phyloP scores from a whole-genome alignment of 1,139 yeast genomes.

The Kodamaea sp. region DNA sequence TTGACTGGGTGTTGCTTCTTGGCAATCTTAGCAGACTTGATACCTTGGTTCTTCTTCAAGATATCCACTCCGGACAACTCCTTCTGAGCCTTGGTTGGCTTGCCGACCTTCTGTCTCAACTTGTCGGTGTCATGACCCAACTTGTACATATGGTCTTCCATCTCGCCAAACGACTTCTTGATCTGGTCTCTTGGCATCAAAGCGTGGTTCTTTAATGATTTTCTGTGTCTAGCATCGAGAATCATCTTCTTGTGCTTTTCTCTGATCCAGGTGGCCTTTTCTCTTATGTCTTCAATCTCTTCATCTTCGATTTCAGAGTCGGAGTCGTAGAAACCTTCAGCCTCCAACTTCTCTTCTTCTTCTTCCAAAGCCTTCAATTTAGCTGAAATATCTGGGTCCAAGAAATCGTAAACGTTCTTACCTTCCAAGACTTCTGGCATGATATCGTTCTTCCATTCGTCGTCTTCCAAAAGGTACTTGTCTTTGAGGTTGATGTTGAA shows the following conservation, averaged over 20 bases:
- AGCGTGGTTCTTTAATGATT: constrained; percentile 84
- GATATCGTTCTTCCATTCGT: constrained; percentile 94
- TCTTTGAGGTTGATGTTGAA: constrained; percentile 91
- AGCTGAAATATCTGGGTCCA: constrained; percentile 93
- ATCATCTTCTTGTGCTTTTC: constrained; percentile 93
- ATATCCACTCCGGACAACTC: constrained; percentile 74
- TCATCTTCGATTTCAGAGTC: constrained; percentile 73
- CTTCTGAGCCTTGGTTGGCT: constrained; percentile 38
- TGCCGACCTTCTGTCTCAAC: constrained; percentile 51
- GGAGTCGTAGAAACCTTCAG: constrained; percentile 93
- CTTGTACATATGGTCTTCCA: constrained; percentile 87
- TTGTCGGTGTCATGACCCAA: constrained; percentile 85
- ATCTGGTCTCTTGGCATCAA: constrained; percentile 90
- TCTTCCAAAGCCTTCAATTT: constrained; percentile 94
- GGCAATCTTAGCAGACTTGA: constrained; percentile 42
- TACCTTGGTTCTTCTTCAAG: constrained; percentile 56
- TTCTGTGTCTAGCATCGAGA: constrained; percentile 83
- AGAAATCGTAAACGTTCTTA: constrained; percentile 93
- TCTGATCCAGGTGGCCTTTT: constrained; percentile 94
- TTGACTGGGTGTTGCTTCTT: constrained; percentile 50
- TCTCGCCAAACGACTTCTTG: constrained; percentile 70
- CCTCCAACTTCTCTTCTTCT: constrained; percentile 91
- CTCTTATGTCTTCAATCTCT: constrained; percentile 71
- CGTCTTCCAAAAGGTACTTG: constrained; percentile 87
- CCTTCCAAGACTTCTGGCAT: constrained; percentile 98